phyloP scores from a whole-genome alignment of 2,329 filamentous ascomycete species.

The Zasmidium angulare region DNA sequence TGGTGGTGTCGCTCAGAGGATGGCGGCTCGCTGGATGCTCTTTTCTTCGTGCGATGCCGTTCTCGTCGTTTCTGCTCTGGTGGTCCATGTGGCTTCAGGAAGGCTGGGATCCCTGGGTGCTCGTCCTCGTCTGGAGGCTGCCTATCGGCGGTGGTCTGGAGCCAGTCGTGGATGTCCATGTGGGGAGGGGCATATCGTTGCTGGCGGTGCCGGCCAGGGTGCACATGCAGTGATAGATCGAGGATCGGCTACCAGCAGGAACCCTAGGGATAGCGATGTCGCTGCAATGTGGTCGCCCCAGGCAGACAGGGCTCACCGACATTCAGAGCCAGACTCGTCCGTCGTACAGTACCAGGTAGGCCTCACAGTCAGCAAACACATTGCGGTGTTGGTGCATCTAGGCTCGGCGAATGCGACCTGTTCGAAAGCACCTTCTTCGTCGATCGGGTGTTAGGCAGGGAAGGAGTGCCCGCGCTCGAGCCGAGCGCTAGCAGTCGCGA shows the following conservation, averaged over 20 bases:
- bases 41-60: constrained; percentile 34
- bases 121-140: constrained; percentile 31
- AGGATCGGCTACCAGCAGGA: constrained; percentile 1
- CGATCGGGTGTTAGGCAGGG: neutral
- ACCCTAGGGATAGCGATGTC: neutral
- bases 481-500: neutral
- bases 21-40: constrained; percentile 37
- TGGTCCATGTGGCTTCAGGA: constrained; percentile 24
- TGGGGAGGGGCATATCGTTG: constrained; percentile 10
- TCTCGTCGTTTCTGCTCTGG: constrained; percentile 16
- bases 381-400: neutral
- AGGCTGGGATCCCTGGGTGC: constrained; percentile 24
- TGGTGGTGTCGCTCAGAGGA: constrained; percentile 7
- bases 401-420: constrained; percentile 1
- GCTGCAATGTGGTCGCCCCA: constrained; percentile 1
- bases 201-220: constrained; percentile 12
- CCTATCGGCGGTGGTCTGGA: constrained; percentile 42
- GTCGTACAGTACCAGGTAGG: constrained; percentile 8
- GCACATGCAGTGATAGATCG: constrained; percentile 1
- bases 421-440: neutral
- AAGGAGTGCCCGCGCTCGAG: neutral
- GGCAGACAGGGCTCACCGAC: constrained; percentile 8
- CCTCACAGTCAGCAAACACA: neutral
- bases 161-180: constrained; percentile 50
- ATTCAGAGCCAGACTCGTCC: neutral